A percentile compares a stretch with the other conserved stretches of the same genome.
phyloP scores from a whole-genome alignment of 2,329 filamentous ascomycete genomes.

The Basipetospora chlamydospora region DNA sequence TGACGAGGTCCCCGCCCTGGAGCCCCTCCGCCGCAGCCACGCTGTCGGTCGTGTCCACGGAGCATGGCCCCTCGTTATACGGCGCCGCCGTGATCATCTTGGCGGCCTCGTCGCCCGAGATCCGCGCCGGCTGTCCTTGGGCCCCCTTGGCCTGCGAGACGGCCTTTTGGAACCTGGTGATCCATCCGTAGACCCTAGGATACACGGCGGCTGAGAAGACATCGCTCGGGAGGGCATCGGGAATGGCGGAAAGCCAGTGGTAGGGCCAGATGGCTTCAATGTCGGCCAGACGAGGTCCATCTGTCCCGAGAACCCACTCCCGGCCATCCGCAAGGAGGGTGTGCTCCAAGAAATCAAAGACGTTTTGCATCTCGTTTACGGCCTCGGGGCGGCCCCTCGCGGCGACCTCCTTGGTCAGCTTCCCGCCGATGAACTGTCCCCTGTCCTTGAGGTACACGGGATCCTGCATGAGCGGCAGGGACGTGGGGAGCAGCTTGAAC shows the following conservation, averaged over 20 bases:
- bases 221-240: constrained; percentile 36
- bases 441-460: constrained; percentile 45
- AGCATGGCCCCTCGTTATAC: constrained; percentile 26
- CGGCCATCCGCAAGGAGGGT: constrained; percentile 51
- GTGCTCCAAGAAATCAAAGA: constrained; percentile 44
- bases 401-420: constrained; percentile 14
- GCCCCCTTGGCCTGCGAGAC: constrained; percentile 25
- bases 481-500: constrained; percentile 39
- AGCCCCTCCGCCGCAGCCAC: constrained; percentile 30
- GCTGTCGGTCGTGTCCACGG: constrained; percentile 34
- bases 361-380: constrained; percentile 35
- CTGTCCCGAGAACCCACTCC: constrained; percentile 43
- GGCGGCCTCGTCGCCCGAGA: constrained; percentile 38
- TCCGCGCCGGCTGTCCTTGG: constrained; percentile 24
- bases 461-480: constrained; percentile 39
- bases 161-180: constrained; percentile 41
- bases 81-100: constrained; percentile 26
- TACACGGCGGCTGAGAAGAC: constrained; percentile 36
- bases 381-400: constrained; percentile 32
- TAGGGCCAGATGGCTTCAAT: constrained; percentile 56
- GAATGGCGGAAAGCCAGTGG: constrained; percentile 46
- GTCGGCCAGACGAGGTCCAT: constrained; percentile 44
- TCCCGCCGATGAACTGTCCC: constrained; percentile 20
- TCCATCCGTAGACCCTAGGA: constrained; percentile 49
- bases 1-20: constrained; percentile 36